Percentiles rank a stretch among this genome's conserved stretches.
Conservation (phyloP, 2,329 filamentous ascomycete genomes). For the Talaromyces sp. region DNA sequence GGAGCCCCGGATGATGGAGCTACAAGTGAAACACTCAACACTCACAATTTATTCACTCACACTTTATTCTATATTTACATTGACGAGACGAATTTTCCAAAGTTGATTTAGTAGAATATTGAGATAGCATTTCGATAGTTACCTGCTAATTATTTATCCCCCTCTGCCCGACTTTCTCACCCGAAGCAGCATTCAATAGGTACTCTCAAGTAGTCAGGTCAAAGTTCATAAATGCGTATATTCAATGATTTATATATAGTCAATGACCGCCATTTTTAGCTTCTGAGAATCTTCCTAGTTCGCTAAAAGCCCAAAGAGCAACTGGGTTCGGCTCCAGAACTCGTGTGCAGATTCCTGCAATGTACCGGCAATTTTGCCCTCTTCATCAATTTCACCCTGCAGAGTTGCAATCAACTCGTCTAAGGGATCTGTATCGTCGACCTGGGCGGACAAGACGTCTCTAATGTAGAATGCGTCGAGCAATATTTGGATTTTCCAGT, state of each 20-base stretch:
- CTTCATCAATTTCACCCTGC: constrained; percentile 45
- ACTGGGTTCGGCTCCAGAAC: constrained; percentile 75
- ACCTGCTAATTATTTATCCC: no score
- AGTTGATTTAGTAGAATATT: no score
- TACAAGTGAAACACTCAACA: no score
- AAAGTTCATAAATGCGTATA: not conserved
- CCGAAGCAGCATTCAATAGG: not conserved
- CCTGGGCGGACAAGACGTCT: constrained; percentile 22
- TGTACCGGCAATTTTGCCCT: constrained; percentile 46
- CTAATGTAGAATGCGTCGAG: constrained; percentile 35
- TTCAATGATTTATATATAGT: not conserved
- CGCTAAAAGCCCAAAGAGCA: constrained; percentile 73
- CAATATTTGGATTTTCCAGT: constrained; percentile 35
- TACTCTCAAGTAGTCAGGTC: no score
- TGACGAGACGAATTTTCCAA: no score
- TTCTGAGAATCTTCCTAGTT: constrained; percentile 7
- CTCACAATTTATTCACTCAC: no score
- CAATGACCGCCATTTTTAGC: not conserved
- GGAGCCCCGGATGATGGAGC: not conserved
- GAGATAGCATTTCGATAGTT: no score
- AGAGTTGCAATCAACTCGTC: constrained; percentile 45
- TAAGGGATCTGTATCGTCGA: constrained; percentile 34
- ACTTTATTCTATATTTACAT: no score
- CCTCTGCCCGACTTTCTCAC: no score
- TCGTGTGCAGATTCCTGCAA: constrained; percentile 62